A percentile compares a stretch with the other conserved stretches of the same genome.
These are phyloP conservation scores for Berberis thunbergii DNA, from an alignment of 164 flowering plant genomes.

Conservation along the genomic window DNA sequence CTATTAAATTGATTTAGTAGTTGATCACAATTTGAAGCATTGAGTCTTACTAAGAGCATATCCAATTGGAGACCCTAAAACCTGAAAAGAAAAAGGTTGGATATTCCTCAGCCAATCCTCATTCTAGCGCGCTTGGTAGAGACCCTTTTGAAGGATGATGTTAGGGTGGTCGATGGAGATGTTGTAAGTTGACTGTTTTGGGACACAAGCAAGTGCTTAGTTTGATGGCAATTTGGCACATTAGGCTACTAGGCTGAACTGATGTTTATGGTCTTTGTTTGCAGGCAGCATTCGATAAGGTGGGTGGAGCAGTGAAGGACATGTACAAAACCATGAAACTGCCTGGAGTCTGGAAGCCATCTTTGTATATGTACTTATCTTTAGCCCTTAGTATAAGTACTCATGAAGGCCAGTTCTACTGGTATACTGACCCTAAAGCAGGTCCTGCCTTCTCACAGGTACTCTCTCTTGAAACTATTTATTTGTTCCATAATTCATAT, in stretches of 20 bases:
- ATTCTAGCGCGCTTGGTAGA: too few species aligned
- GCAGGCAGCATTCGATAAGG: slow-evolving; percentile 28
- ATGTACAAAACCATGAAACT: slow-evolving; percentile 45
- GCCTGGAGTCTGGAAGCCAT: slow-evolving; percentile 75
- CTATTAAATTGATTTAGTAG: too few species aligned
- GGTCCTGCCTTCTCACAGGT: slow-evolving; percentile 83
- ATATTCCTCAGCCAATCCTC: too few species aligned
- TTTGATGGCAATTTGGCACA: too few species aligned
- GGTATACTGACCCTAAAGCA: slow-evolving; percentile 67
- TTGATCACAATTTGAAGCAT: too few species aligned
- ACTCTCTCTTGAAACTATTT: background rate
- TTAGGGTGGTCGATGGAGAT: too few species aligned
- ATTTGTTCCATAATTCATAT: background rate
- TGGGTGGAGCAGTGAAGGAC: slow-evolving; percentile 32
- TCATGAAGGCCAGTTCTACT: slow-evolving; percentile 72
- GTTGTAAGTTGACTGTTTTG: too few species aligned
- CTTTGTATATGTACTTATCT: slow-evolving; percentile 60
- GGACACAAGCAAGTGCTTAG: too few species aligned
- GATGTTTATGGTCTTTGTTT: background rate
- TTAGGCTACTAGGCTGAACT: background rate
- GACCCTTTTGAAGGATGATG: too few species aligned
- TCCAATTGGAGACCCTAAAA: too few species aligned
- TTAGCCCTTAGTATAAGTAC: slow-evolving; percentile 57
- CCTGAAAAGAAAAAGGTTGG: too few species aligned
- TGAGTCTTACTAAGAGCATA: too few species aligned